These are phyloP conservation scores for Lentinula detonsa DNA, from an alignment of 768 basidiomycete genomes.

Conservation along the genomic window DNA sequence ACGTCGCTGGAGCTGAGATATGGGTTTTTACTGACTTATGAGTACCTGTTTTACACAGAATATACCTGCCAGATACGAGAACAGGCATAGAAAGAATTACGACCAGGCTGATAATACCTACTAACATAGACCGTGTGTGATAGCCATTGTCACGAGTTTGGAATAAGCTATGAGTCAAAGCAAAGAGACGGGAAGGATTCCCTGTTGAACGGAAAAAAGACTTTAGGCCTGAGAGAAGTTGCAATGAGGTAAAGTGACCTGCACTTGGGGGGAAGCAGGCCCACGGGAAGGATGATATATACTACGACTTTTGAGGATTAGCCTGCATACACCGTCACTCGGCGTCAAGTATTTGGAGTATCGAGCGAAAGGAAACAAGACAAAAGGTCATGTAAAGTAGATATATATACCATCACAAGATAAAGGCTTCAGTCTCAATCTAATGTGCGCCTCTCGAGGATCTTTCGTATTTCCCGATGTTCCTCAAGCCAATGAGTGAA, in stretches of 20 bases:
- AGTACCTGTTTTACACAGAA: too few species aligned
- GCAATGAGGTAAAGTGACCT: background rate
- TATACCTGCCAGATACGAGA: background rate
- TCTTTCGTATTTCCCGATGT: constrained; percentile 78
- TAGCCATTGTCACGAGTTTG: background rate
- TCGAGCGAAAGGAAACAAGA: too few species aligned
- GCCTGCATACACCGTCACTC: background rate
- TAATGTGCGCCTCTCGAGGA: constrained; percentile 63
- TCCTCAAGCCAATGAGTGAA: constrained; percentile 83
- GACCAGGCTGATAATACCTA: background rate
- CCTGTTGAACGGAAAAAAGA: too few species aligned
- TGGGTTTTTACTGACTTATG: background rate
- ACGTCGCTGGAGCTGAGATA: background rate
- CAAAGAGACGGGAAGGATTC: background rate
- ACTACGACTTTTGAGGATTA: background rate
- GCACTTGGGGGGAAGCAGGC: background rate
- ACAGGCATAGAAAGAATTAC: background rate
- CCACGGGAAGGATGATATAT: background rate
- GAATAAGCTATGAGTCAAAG: background rate
- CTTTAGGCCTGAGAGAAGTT: background rate
- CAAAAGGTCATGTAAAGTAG: too few species aligned
- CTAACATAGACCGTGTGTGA: background rate
- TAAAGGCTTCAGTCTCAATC: constrained; percentile 31
- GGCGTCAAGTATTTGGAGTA: background rate
- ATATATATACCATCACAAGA: too few species aligned